Base-by-base conservation (phyloP, 495 filamentous ascomycete species). In the Letharia lupina region DNA sequence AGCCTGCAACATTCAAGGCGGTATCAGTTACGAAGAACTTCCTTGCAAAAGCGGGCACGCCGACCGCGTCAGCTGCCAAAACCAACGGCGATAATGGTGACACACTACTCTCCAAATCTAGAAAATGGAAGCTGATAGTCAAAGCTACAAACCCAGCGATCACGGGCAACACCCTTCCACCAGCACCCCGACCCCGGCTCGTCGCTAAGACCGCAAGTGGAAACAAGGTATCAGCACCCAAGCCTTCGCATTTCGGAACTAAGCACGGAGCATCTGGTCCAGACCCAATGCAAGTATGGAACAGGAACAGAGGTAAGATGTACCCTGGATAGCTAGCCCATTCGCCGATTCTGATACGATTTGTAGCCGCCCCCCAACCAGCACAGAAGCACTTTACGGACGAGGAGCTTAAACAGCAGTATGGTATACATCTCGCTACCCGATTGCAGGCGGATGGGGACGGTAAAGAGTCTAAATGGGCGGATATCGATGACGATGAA, bases 401-500 rank as follows among this genome's bases (percentile, higher is more conserved):
- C 70, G 94, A 99, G 75, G 95, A 99, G 66, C 81, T 99, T 44
- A 95, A 96, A 73, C 89, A 95, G 70, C 91, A 92, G 74, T 93
- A 89, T 74, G 94, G 94, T 18, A 99, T 99, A 65, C 94, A 99
- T 75, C 84, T 99, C 78, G 95, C 94, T 13, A 95, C 86, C 52
- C 86, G 94, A 63, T 86, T 99, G 33, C 89, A 92, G 61, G 84
- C 91, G 63, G 93, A 98, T 71, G 84, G 86, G 18, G 84, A 83
- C 52, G 87, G 89, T 20, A 92, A 93, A 66, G 90, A 93, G 62
- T 86, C 91, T 20, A 93, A 91, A 73, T 99, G 94, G 94, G 94
- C 95, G 23, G 94, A 99, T 78, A 97, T 98, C 65, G 94, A 98
- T 66, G 94, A 99, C 65, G 94, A 99, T 69, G 92, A 97, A 73